Percentiles rank a stretch among this genome's conserved stretches.
Conservation (phyloP, 441 rosid genomes). For the Populus tomentosa region DNA sequence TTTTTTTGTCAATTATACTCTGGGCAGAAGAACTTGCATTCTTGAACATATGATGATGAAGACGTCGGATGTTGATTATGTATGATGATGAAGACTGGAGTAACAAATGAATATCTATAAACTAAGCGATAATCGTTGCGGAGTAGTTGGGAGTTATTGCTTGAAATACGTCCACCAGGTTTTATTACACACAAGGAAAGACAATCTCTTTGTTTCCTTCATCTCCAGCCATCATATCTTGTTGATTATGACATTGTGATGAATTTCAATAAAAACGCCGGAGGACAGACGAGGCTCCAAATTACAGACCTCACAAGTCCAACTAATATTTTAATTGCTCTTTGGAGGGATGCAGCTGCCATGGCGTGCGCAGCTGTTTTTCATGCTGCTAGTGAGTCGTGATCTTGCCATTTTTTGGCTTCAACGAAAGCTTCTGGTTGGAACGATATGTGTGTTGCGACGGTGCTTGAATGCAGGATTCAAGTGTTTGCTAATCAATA, state of each 20-base stretch:
- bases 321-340: no score
- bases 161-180: neutral
- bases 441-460: neutral
- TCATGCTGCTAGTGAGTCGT: no score
- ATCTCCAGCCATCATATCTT: neutral
- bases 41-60: neutral
- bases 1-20: no score
- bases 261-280: neutral
- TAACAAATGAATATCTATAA: neutral
- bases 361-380: no score
- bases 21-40: no score
- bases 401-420: no score
- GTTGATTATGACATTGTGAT: neutral
- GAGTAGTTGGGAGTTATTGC: neutral
- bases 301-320: no score
- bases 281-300: neutral
- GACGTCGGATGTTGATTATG: neutral
- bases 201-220: neutral
- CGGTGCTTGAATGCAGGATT: neutral
- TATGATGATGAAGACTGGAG: slow-evolving; percentile 1
- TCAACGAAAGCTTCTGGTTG: no score
- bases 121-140: neutral
- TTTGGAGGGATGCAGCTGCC: no score
- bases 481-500: neutral
- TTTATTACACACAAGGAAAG: neutral